These are phyloP conservation scores for Apiotrichum montevideense DNA, from an alignment of 1,284 basidiomycete genomes.

Conservation along the genomic window DNA sequence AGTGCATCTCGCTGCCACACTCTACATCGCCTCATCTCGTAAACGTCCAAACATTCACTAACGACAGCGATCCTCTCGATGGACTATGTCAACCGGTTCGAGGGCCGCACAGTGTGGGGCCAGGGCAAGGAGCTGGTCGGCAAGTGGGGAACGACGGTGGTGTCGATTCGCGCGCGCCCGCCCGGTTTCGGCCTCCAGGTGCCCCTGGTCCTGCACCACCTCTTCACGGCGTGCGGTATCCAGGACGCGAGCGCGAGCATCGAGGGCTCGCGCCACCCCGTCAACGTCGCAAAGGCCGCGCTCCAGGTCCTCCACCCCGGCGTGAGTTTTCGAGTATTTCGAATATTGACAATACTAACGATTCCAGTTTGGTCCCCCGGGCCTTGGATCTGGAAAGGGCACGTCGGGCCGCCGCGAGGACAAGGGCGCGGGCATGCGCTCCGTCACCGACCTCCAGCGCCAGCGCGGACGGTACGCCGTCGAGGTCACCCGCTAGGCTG, in stretches of 20 bases:
- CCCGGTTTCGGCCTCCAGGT: constrained; percentile 85
- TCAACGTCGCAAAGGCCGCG: constrained; percentile 54
- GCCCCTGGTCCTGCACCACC: constrained; percentile 76
- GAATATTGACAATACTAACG: neutral
- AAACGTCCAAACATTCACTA: too few relatives aligned
- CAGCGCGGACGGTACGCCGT: constrained; percentile 46
- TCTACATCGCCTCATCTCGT: too few relatives aligned
- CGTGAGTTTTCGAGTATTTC: constrained; percentile 21
- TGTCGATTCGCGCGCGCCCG: constrained; percentile 80
- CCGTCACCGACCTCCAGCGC: constrained; percentile 42
- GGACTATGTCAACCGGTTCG: constrained; percentile 85
- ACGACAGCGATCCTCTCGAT: constrained; percentile 49
- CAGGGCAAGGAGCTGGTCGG: constrained; percentile 58
- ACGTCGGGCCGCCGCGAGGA: constrained; percentile 33
- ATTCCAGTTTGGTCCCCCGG: constrained; percentile 24
- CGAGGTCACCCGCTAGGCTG: constrained; percentile 31
- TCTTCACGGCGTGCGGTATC: constrained; percentile 88
- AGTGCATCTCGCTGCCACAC: too few relatives aligned
- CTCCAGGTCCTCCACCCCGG: constrained; percentile 46
- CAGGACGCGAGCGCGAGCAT: constrained; percentile 91
- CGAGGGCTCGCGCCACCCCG: constrained; percentile 80
- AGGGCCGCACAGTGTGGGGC: constrained; percentile 79
- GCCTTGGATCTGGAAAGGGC: constrained; percentile 38
- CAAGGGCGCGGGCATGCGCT: constrained; percentile 45
- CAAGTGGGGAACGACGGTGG: constrained; percentile 79